phyloP scores from a whole-genome alignment of 192 early-diverging fungal genomes.

The Podila epicladia region DNA sequence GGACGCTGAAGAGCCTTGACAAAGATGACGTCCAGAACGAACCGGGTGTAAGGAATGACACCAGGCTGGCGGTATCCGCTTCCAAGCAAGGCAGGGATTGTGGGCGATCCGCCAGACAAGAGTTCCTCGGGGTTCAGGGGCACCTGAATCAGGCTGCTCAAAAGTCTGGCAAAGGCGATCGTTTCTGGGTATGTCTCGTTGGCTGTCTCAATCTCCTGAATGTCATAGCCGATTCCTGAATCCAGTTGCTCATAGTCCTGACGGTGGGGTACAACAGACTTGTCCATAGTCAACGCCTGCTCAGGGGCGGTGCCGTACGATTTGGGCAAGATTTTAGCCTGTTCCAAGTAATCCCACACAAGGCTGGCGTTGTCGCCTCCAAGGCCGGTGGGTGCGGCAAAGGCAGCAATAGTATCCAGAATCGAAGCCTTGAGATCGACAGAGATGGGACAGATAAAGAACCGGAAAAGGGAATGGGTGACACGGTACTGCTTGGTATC shows the following conservation, averaged over 20 bases:
- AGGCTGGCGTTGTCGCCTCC: conserved; percentile 66
- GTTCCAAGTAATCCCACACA: conserved; percentile 86
- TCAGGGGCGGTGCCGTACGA: conserved; percentile 40
- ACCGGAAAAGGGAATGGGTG: conserved; percentile 76
- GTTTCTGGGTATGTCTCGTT: conserved; percentile 90
- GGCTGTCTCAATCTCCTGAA: conserved; percentile 82
- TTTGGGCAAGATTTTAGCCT: conserved; percentile 48
- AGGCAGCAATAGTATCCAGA: conserved; percentile 82
- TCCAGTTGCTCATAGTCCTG: conserved; percentile 32
- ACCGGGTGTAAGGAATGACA: conserved; percentile 79
- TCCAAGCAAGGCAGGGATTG: conserved; percentile 75
- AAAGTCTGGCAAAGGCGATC: conserved; percentile 80
- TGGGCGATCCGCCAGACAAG: conserved; percentile 48
- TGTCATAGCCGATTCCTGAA: conserved; percentile 75
- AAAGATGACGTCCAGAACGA: conserved; percentile 88
- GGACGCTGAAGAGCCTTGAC: conserved; percentile 75
- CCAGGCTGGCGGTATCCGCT: conserved; percentile 75
- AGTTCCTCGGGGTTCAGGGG: conserved; percentile 54
- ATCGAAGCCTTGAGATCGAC: conserved; percentile 85
- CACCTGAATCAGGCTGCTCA: conserved; percentile 75
- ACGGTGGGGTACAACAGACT: conserved; percentile 8
- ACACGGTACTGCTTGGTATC: conserved; percentile 75
- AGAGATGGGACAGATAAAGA: conserved; percentile 83
- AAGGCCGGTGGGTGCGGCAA: conserved; percentile 68
- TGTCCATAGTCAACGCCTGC: conserved; percentile 31